These are phyloP conservation scores for Megacollybia marginata DNA, from an alignment of 768 basidiomycete species.

Conservation along the genomic window DNA sequence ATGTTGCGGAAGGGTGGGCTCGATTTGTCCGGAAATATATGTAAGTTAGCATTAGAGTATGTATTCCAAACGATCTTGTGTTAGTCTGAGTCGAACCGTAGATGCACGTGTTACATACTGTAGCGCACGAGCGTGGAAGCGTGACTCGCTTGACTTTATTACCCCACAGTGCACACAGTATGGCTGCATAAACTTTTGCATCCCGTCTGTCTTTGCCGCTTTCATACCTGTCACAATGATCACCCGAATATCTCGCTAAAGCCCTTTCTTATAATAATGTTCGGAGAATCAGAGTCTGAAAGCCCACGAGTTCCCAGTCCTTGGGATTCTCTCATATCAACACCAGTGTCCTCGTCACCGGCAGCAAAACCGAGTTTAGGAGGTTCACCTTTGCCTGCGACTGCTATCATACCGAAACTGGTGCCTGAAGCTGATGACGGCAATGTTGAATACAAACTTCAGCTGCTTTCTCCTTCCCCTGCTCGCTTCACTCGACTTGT, in stretches of 20 bases:
- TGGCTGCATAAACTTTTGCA: too few species aligned
- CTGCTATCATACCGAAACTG: constrained; percentile 45
- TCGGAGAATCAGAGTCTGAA: constrained; percentile 78
- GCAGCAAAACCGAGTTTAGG: constrained; percentile 16
- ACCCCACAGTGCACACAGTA: too few species aligned
- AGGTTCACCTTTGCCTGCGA: background rate
- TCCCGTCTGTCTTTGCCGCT: too few species aligned
- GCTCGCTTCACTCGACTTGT: constrained; percentile 78
- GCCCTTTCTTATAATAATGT: constrained; percentile 38
- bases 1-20: constrained; percentile 76
- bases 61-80: too few species aligned
- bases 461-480: constrained; percentile 71
- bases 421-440: constrained; percentile 79
- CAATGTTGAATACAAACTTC: constrained; percentile 92
- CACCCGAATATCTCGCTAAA: constrained; percentile 44
- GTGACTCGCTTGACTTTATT: too few species aligned
- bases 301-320: constrained; percentile 74
- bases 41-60: too few species aligned
- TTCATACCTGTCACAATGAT: constrained; percentile 28
- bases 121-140: too few species aligned
- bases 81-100: too few species aligned
- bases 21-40: constrained; percentile 44
- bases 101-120: too few species aligned
- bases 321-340: constrained; percentile 71
- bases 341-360: constrained; percentile 35